These are phyloP conservation scores for Epicoccum nigrum DNA, from an alignment of 2,329 filamentous ascomycete genomes.

Conservation along the genomic window DNA sequence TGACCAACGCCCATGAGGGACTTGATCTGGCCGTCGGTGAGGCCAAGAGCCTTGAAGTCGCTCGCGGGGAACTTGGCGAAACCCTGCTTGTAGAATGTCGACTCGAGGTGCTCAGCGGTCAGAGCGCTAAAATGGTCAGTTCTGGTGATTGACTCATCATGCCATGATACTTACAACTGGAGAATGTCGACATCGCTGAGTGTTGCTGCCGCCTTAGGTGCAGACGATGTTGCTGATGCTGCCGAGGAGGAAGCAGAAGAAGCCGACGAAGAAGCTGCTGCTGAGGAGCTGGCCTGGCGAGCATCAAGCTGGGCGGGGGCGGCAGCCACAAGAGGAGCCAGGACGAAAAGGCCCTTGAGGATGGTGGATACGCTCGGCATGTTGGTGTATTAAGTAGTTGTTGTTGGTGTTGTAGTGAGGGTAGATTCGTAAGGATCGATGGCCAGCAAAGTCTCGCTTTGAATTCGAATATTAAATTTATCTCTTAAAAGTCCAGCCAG, in stretches of 20 bases:
- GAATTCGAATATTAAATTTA: slow-evolving; percentile 44
- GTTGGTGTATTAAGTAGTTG: slow-evolving; percentile 39
- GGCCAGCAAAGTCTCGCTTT: slow-evolving; percentile 49
- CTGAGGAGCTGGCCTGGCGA: slow-evolving; percentile 32
- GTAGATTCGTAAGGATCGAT: slow-evolving; percentile 31
- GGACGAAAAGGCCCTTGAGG: slow-evolving; percentile 43
- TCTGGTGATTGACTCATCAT: slow-evolving; percentile 20
- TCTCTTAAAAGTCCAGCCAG: slow-evolving; percentile 48
- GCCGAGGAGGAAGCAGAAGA: slow-evolving; percentile 20
- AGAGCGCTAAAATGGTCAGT: slow-evolving; percentile 63
- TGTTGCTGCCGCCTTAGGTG: slow-evolving; percentile 34
- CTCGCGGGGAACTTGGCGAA: slow-evolving; percentile 69
- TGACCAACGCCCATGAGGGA: slow-evolving; percentile 67
- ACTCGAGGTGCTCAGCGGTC: slow-evolving; percentile 76
- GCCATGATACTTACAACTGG: slow-evolving; percentile 55
- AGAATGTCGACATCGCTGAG: slow-evolving; percentile 59
- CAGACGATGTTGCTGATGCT: slow-evolving; percentile 15
- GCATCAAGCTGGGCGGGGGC: slow-evolving; percentile 34
- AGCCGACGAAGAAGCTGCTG: slow-evolving; percentile 14
- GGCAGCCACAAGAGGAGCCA: slow-evolving; percentile 44
- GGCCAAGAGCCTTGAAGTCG: slow-evolving; percentile 69
- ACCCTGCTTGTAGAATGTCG: slow-evolving; percentile 73
- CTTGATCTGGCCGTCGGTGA: slow-evolving; percentile 60
- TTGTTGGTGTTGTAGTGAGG: slow-evolving; percentile 24
- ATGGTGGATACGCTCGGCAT: slow-evolving; percentile 48